These are phyloP conservation scores for Aspergillus unguis DNA, from an alignment of 2,329 filamentous ascomycete genomes.

Conservation along the genomic window DNA sequence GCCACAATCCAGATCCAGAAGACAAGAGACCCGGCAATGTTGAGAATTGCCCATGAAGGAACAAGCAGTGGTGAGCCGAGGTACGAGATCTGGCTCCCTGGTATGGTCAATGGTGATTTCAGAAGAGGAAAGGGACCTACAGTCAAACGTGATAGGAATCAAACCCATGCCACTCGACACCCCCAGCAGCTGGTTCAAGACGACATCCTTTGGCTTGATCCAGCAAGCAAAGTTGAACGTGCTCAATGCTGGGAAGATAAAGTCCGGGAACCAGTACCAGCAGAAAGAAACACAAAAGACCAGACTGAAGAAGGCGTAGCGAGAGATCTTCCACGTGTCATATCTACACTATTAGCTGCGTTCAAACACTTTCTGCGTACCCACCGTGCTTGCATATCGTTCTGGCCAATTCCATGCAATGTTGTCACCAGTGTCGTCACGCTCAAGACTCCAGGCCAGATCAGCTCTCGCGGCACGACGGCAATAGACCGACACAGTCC, in stretches of 20 bases:
- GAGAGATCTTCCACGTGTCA: constrained; percentile 42
- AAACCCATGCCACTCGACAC: constrained; percentile 29
- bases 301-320: constrained; percentile 26
- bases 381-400: constrained; percentile 40
- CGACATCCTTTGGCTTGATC: constrained; percentile 26
- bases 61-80: constrained; percentile 55
- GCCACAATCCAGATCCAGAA: constrained; percentile 59
- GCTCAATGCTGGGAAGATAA: constrained; percentile 30
- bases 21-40: constrained; percentile 63
- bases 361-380: too few species aligned
- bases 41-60: constrained; percentile 67
- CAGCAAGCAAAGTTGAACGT: constrained; percentile 30
- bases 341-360: constrained; percentile 7
- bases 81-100: constrained; percentile 28
- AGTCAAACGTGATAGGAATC: constrained; percentile 41
- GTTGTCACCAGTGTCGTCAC: constrained; percentile 66
- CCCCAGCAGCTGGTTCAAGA: constrained; percentile 31
- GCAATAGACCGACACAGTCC: constrained; percentile 62
- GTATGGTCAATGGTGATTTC: too few species aligned
- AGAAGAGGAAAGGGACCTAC: constrained; percentile 32
- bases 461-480: constrained; percentile 55
- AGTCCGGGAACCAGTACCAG: constrained; percentile 31
- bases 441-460: constrained; percentile 50
- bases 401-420: constrained; percentile 60
- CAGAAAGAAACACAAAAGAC: constrained; percentile 22